Percentiles rank a stretch among this genome's conserved stretches.
phyloP scores from a whole-genome alignment of 768 basidiomycete species.

The Lentinula aciculospora region DNA sequence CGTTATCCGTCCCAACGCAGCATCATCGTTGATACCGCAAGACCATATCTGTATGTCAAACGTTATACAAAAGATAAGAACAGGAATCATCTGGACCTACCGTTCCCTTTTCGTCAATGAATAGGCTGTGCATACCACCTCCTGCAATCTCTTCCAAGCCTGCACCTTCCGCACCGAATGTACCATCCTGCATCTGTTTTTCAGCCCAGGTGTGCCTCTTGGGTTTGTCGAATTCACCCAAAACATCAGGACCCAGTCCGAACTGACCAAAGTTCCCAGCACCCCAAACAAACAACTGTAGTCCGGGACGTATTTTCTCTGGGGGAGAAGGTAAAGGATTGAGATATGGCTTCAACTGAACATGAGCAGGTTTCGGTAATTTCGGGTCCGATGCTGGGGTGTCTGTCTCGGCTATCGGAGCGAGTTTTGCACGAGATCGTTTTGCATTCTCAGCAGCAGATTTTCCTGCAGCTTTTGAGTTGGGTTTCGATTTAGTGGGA shows the following conservation, averaged over 20 bases:
- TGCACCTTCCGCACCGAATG: constrained; percentile 63
- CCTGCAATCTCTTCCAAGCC: constrained; percentile 80
- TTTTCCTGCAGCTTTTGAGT: constrained; percentile 13
- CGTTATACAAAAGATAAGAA: not conserved
- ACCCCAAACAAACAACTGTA: constrained; percentile 82
- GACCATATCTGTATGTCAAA: constrained; percentile 60
- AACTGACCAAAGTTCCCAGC: constrained; percentile 95
- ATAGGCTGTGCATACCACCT: constrained; percentile 87
- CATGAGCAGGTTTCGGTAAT: constrained; percentile 24
- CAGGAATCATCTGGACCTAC: constrained; percentile 42
- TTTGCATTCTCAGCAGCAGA: constrained; percentile 14
- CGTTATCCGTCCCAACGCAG: constrained; percentile 72
- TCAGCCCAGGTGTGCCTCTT: constrained; percentile 75
- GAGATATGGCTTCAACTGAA: constrained; percentile 51
- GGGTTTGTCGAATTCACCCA: constrained; percentile 73
- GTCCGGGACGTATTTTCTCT: constrained; percentile 53
- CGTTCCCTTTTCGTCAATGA: constrained; percentile 84
- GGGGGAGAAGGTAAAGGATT: constrained; percentile 61
- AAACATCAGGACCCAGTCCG: constrained; percentile 74
- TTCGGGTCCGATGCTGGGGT: constrained; percentile 22
- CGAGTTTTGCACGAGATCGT: constrained; percentile 13
- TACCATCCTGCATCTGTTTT: constrained; percentile 63
- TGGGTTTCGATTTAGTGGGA: constrained; percentile 18
- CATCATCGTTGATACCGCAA: constrained; percentile 85
- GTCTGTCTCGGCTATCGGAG: constrained; percentile 7